phyloP scores from a whole-genome alignment of 163 green algal species.

The Chloromonas sp. region DNA sequence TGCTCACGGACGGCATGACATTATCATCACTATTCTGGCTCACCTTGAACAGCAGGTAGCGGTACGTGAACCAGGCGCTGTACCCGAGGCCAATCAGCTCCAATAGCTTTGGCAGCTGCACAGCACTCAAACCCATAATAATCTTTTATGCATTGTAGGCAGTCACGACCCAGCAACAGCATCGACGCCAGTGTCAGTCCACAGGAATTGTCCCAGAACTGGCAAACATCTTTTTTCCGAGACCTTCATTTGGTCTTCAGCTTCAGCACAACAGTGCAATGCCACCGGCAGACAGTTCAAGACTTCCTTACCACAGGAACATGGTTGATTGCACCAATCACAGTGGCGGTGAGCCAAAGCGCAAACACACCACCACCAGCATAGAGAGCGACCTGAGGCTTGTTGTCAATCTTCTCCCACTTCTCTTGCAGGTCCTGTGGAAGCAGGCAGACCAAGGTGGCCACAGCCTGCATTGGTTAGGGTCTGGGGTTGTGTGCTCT shows the following conservation, averaged over 20 bases:
- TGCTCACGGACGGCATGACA: neutral
- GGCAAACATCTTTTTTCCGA: too few species aligned
- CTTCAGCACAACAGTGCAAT: neutral
- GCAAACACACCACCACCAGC: conserved; percentile 64
- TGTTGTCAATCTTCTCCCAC: conserved; percentile 93
- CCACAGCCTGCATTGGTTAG: too few species aligned
- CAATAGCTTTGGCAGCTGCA: conserved; percentile 80
- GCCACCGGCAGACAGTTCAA: neutral
- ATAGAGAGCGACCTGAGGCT: conserved; percentile 78
- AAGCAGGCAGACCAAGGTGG: too few species aligned
- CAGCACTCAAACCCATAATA: neutral
- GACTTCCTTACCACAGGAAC: conserved; percentile 70
- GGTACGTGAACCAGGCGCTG: conserved; percentile 82
- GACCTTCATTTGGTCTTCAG: neutral
- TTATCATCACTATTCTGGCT: conserved; percentile 5
- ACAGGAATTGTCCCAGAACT: too few species aligned
- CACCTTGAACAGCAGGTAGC: conserved; percentile 88
- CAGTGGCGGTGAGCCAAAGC: conserved; percentile 79
- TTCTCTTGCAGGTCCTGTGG: conserved; percentile 29
- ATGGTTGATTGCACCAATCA: conserved; percentile 84
- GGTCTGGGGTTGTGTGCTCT: too few species aligned
- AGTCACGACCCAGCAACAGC: neutral
- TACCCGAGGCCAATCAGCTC: conserved; percentile 89
- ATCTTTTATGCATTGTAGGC: too few species aligned
- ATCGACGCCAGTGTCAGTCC: too few species aligned